Conservation (phyloP, 2,329 filamentous ascomycete species). For the Amauroascus niger region DNA sequence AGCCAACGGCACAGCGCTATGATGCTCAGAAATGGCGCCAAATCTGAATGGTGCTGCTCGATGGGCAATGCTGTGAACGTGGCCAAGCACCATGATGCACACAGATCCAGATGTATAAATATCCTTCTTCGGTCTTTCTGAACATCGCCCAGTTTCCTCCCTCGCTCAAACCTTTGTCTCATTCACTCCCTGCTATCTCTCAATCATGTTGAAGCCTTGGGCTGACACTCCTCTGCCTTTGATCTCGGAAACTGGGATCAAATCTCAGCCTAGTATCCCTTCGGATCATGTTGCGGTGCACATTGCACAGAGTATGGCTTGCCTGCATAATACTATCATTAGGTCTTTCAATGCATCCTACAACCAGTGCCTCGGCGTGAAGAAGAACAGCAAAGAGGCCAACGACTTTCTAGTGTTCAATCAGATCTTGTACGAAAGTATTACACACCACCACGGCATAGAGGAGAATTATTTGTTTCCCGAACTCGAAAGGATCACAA, state of each 20-base stretch:
- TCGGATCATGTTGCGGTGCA: conserved; percentile 7
- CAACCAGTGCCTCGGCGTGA: conserved; percentile 27
- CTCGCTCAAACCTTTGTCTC: background rate
- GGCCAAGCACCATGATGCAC: no score
- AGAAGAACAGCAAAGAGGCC: conserved; percentile 18
- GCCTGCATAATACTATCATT: conserved; percentile 35
- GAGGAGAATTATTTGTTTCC: conserved; percentile 29
- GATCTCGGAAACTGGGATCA: conserved; percentile 12
- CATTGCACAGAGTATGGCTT: conserved; percentile 20
- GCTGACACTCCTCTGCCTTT: conserved; percentile 12
- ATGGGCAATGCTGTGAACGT: no score
- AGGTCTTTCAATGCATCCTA: conserved; percentile 36
- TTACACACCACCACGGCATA: conserved; percentile 27
- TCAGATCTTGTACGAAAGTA: conserved; percentile 25
- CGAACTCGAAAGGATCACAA: conserved; percentile 23
- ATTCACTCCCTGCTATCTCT: no score
- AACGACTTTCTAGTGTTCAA: conserved; percentile 26
- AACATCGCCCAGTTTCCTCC: background rate
- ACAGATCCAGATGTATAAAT: no score
- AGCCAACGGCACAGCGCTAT: background rate
- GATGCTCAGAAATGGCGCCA: no score
- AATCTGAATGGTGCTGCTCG: no score
- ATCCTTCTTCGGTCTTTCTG: background rate
- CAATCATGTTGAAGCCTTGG: conserved; percentile 13
- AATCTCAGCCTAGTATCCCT: conserved; percentile 11